These are phyloP conservation scores for Exophiala sp. DNA, from an alignment of 2,329 filamentous ascomycete species.

Conservation along the genomic window DNA sequence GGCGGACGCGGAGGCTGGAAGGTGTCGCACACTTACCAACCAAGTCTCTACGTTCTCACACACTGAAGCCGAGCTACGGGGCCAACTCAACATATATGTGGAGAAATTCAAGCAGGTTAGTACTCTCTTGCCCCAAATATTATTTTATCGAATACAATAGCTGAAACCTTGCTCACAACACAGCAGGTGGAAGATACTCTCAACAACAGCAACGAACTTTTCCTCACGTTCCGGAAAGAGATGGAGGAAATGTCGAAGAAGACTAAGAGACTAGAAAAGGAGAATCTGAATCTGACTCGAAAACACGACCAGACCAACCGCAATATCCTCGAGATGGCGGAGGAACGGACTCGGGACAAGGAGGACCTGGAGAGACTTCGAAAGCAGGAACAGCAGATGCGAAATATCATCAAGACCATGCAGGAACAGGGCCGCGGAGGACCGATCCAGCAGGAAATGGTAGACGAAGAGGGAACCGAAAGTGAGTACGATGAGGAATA, in stretches of 20 bases:
- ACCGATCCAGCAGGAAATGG: constrained; percentile 53
- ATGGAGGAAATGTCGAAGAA: constrained; percentile 99
- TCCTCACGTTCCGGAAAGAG: constrained; percentile 94
- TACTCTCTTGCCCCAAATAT: constrained; percentile 28
- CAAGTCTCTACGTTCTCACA: constrained; percentile 96
- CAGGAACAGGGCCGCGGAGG: constrained; percentile 85
- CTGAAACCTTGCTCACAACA: constrained; percentile 27
- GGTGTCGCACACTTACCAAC: constrained; percentile 78
- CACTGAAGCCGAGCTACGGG: constrained; percentile 88
- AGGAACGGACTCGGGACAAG: constrained; percentile 76
- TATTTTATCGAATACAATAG: constrained; percentile 26
- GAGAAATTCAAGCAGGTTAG: constrained; percentile 99
- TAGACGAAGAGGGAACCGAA: constrained; percentile 48
- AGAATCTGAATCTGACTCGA: constrained; percentile 84
- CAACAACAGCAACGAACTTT: constrained; percentile 97
- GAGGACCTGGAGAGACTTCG: constrained; percentile 74
- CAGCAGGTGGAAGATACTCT: constrained; percentile 93
- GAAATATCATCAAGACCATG: constrained; percentile 93
- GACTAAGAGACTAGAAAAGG: constrained; percentile 93
- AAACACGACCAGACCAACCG: constrained; percentile 92
- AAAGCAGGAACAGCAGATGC: constrained; percentile 85
- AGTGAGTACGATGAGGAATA: constrained; percentile 54
- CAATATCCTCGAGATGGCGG: constrained; percentile 96
- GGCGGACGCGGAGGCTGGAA: constrained; percentile 74
- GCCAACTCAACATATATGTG: constrained; percentile 95